Conservation (phyloP, 176 grass and related monocot species). For the Juncus inflexus region DNA sequence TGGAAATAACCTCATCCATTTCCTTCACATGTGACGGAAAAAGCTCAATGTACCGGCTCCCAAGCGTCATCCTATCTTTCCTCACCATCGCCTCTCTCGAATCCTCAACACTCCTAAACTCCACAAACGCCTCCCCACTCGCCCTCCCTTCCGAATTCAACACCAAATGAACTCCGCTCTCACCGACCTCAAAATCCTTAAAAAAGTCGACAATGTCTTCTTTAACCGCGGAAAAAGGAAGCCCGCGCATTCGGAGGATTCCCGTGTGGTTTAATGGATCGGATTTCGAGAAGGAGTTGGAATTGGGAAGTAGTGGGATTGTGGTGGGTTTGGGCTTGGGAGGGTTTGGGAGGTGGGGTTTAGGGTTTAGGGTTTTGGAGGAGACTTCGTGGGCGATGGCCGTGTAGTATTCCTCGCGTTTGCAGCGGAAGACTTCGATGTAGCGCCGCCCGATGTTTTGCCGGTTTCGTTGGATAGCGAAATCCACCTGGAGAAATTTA, state of each 20-base stretch:
- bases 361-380: neutral
- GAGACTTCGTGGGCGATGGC: conserved; percentile 37
- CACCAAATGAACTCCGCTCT: conserved; percentile 28
- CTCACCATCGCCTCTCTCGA: conserved; percentile 34
- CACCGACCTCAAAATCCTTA: conserved; percentile 24
- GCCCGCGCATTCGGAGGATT: conserved; percentile 34
- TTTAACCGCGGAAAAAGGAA: conserved; percentile 39
- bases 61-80: conserved; percentile 46
- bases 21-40: conserved; percentile 28
- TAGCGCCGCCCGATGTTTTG: conserved; percentile 46
- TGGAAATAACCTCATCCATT: conserved; percentile 23
- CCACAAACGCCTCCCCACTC: conserved; percentile 41
- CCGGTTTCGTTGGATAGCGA: conserved; percentile 31
- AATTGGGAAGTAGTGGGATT: neutral
- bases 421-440: conserved; percentile 41
- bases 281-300: too few species aligned
- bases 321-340: conserved; percentile 16
- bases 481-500: conserved; percentile 16
- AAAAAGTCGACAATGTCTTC: conserved; percentile 40
- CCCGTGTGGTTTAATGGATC: conserved; percentile 10
- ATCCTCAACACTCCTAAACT: conserved; percentile 26
- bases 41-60: conserved; percentile 40
- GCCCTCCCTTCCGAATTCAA: conserved; percentile 33
- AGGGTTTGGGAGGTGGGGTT: conserved; percentile 22
- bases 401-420: conserved; percentile 41